Conservation (phyloP, 169 alveolate genomes). For the Plasmodium berghei region DNA sequence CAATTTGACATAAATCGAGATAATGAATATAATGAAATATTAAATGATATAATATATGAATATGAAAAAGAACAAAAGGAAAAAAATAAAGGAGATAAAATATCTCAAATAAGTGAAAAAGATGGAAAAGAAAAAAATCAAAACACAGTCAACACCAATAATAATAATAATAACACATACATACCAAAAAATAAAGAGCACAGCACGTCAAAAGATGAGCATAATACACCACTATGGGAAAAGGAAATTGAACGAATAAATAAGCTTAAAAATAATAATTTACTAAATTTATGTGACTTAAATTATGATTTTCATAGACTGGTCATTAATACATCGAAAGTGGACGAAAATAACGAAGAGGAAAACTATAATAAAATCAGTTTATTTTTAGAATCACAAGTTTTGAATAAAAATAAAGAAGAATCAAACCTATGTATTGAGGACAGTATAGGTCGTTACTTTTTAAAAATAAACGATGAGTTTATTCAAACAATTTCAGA, state of each 20-base stretch:
- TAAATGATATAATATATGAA: slow-evolving; percentile 54
- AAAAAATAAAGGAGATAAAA: slow-evolving; percentile 8
- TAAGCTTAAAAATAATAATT: slow-evolving; percentile 19
- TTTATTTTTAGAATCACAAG: slow-evolving; percentile 38
- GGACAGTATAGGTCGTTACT: slow-evolving; percentile 61
- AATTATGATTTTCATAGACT: slow-evolving; percentile 24
- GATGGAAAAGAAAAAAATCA: neutral
- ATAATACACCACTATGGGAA: no score
- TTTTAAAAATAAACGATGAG: slow-evolving; percentile 12
- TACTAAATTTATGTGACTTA: slow-evolving; percentile 45
- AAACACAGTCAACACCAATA: neutral
- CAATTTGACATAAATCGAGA: slow-evolving; percentile 40
- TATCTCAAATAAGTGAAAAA: neutral
- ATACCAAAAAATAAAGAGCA: neutral
- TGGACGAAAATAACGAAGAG: slow-evolving; percentile 12
- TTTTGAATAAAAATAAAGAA: neutral
- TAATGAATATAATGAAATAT: slow-evolving; percentile 50
- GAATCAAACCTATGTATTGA: slow-evolving; percentile 30
- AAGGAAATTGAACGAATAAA: slow-evolving; percentile 53
- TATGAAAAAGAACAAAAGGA: slow-evolving; percentile 47
- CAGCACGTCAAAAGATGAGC: neutral
- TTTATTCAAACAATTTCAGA: slow-evolving; percentile 36
- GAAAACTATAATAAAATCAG: slow-evolving; percentile 46
- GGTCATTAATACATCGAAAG: slow-evolving; percentile 5
- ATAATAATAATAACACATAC: neutral